A percentile compares a stretch with the other conserved stretches of the same genome.
These are phyloP conservation scores for Mortierella sp. DNA, from an alignment of 371 early-diverging fungal species.

Conservation along the genomic window DNA sequence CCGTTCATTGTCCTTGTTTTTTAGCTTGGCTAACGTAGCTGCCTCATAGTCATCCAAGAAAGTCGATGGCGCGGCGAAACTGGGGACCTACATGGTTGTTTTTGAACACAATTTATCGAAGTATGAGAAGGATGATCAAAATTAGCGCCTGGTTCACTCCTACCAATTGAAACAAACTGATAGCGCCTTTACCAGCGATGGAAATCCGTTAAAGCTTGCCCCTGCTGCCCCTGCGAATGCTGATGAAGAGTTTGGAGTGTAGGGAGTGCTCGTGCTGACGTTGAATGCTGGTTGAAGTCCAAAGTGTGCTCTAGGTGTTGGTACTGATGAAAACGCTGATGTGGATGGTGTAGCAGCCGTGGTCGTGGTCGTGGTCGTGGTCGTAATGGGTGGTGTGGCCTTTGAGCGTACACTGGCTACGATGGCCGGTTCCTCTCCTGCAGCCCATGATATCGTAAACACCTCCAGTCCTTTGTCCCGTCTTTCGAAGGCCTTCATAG, in stretches of 20 bases:
- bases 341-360: conserved; percentile 1
- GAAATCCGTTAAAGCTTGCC: conserved; percentile 15
- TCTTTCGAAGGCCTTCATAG: conserved; percentile 24
- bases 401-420: conserved; percentile 25
- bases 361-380: background rate
- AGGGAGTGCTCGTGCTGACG: conserved; percentile 3
- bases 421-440: conserved; percentile 25
- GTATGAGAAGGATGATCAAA: no score
- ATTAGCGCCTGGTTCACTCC: no score
- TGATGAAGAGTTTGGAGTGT: conserved; percentile 21
- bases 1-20: conserved; percentile 38
- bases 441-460: conserved; percentile 43
- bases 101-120: background rate
- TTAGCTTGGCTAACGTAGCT: conserved; percentile 42
- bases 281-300: conserved; percentile 37
- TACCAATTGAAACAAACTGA: background rate
- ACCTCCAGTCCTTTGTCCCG: conserved; percentile 13
- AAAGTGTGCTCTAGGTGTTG: no score
- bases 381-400: background rate
- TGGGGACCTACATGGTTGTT: conserved; percentile 20
- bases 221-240: conserved; percentile 20
- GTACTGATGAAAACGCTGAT: conserved; percentile 1
- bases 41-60: conserved; percentile 39
- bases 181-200: conserved; percentile 11
- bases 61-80: conserved; percentile 22